These are phyloP conservation scores for Neofusicoccum sp. DNA, from an alignment of 2,329 filamentous ascomycete species.

Conservation along the genomic window DNA sequence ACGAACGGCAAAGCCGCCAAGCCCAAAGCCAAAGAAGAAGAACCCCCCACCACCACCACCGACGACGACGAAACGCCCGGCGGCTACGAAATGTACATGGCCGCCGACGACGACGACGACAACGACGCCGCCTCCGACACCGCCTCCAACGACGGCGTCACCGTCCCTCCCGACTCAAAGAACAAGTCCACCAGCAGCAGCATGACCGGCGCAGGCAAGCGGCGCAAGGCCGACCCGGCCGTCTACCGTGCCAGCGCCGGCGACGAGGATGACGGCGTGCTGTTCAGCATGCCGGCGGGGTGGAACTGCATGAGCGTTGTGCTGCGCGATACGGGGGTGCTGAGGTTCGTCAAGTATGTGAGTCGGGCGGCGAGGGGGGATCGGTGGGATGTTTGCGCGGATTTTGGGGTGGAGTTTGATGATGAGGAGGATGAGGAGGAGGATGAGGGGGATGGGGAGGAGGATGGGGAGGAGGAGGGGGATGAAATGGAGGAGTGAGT, in stretches of 20 bases:
- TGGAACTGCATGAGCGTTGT: slow-evolving; percentile 96
- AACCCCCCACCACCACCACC: slow-evolving; percentile 53
- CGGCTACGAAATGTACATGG: slow-evolving; percentile 91
- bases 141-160: slow-evolving; percentile 39
- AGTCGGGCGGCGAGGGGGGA: slow-evolving; percentile 79
- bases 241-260: slow-evolving; percentile 62
- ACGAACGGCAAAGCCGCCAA: slow-evolving; percentile 33
- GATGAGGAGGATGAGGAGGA: slow-evolving; percentile 48
- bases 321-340: slow-evolving; percentile 76
- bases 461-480: too few relatives aligned
- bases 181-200: slow-evolving; percentile 29
- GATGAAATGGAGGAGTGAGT: slow-evolving; percentile 4
- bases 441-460: too few relatives aligned
- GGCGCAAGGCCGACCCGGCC: slow-evolving; percentile 66
- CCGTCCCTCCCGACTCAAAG: slow-evolving; percentile 30
- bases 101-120: slow-evolving; percentile 69
- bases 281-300: slow-evolving; percentile 65
- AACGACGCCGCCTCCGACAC: slow-evolving; percentile 62
- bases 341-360: slow-evolving; percentile 97
- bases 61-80: slow-evolving; percentile 45
- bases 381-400: slow-evolving; percentile 84
- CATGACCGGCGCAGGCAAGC: slow-evolving; percentile 48
- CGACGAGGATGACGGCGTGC: slow-evolving; percentile 72
- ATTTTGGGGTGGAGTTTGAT: slow-evolving; percentile 67
- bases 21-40: slow-evolving; percentile 34